Evolutionary conservation across 495 filamentous ascomycete genomes (phyloP).

Genomic region (Astrocystis sublimbata): DNA sequence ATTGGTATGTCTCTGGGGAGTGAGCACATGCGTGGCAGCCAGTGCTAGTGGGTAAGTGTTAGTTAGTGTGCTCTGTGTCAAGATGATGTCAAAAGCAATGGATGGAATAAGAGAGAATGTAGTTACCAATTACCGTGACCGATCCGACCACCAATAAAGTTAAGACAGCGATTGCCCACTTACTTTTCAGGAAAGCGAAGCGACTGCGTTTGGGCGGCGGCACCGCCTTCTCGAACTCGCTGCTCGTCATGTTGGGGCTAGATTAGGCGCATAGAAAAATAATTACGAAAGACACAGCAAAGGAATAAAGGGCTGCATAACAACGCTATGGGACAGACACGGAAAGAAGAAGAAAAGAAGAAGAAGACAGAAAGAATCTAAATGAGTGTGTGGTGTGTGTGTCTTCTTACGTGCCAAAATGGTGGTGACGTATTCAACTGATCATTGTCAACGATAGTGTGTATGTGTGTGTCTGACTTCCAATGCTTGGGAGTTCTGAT

Average conservation of each 20-base stretch:
- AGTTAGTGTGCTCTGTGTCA: background rate
- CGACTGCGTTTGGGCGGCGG: background rate
- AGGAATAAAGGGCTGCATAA: background rate
- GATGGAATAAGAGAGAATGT: background rate
- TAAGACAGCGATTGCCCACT: conserved; percentile 23
- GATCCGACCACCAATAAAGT: conserved; percentile 22
- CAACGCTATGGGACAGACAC: background rate
- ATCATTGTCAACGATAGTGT: conserved; percentile 1
- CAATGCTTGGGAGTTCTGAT: conserved; percentile 2
- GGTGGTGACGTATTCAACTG: background rate
- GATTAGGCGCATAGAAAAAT: background rate
- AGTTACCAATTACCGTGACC: conserved; percentile 26
- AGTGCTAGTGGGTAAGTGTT: conserved; percentile 21
- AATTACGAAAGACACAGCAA: background rate
- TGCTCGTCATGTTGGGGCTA: conserved; percentile 8
- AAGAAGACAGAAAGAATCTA: background rate
- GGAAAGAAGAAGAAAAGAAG: background rate
- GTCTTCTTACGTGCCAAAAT: background rate
- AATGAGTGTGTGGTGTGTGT: background rate
- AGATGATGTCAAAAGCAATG: background rate
- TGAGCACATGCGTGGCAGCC: conserved; percentile 22
- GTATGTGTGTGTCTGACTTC: too few species aligned
- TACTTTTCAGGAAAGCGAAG: conserved; percentile 27
- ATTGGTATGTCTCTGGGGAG: background rate
- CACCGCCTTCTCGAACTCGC: background rate